Evolutionary conservation across 2,329 filamentous ascomycete species (phyloP).

Genomic region (Colletotrichum orbiculare): DNA sequence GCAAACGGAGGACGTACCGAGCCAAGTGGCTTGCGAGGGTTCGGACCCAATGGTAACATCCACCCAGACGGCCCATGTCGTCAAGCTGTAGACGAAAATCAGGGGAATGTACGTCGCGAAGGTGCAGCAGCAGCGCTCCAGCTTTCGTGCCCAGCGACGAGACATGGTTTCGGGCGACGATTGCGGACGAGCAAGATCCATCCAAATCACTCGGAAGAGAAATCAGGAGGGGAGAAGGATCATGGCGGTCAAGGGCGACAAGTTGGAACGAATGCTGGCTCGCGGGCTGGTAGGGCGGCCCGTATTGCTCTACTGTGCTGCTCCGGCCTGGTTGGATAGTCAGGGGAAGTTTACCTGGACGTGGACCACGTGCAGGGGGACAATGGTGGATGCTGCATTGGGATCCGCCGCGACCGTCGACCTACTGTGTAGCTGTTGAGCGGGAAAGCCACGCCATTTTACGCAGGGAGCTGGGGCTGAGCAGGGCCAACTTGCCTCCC

Average conservation of each 20-base stretch:
- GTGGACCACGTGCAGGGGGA: slow-evolving; percentile 16
- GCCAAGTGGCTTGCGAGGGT: slow-evolving; percentile 63
- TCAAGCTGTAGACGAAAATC: slow-evolving; percentile 86
- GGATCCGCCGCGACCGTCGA: not conserved
- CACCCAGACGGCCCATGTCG: slow-evolving; percentile 95
- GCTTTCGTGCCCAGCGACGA: slow-evolving; percentile 72
- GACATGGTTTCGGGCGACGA: slow-evolving; percentile 58
- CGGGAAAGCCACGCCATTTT: not conserved
- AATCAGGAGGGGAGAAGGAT: slow-evolving; percentile 15
- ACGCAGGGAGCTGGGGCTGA: slow-evolving; percentile 27
- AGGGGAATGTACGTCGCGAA: slow-evolving; percentile 87
- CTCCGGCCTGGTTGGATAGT: slow-evolving; percentile 23
- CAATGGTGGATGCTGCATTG: not conserved
- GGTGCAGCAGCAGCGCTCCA: slow-evolving; percentile 87
- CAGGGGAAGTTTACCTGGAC: slow-evolving; percentile 20
- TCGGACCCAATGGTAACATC: slow-evolving; percentile 77
- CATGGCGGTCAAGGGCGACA: slow-evolving; percentile 32
- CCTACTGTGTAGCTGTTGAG: not conserved
- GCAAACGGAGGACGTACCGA: slow-evolving; percentile 58
- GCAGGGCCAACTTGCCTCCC: slow-evolving; percentile 5
- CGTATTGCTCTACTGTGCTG: slow-evolving; percentile 22
- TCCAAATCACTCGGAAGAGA: slow-evolving; percentile 32
- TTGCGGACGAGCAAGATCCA: slow-evolving; percentile 31
- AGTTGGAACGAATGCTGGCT: slow-evolving; percentile 14
- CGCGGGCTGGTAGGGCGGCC: slow-evolving; percentile 22